Evolutionary conservation across 768 basidiomycete species (phyloP), one percentile per base, ranked within the genome.

Genomic region (Megacollybia marginata): DNA sequence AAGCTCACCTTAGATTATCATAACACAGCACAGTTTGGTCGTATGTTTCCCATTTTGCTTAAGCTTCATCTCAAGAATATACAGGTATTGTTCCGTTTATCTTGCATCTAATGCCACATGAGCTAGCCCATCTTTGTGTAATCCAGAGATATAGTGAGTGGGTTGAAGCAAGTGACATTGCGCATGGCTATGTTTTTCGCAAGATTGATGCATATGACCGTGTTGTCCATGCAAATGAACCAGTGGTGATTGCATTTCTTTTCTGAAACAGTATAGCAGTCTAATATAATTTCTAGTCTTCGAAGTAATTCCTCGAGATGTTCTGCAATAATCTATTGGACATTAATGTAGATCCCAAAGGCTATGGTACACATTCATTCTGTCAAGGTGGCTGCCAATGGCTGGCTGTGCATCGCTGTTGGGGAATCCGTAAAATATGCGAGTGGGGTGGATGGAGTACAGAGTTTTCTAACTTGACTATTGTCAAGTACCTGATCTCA

Each of bases 371-470:
- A 2, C 62, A 65, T 52, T 58, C 62, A 1, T 66, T 66, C 48
- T 51, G 56, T 15, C 59, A 55, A 7, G 62, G 63, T 9, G 62
- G 65, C 2, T 63, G 60, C 48, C 65, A 67, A 47, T 67, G 57
- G 35, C 56, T 67, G 6, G 50, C 55, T 15, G 48, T 59, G 4
- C 59, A 57, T 10, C 34, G 50, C 6, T 55, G 61, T 6, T 67
- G 65, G 65, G 52, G 57, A 0, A 47, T 64, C 3, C 42, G 58
- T 9, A 43, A 52, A 19, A 63, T 67, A 15, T 66, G 65, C 43
- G 54, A 55, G 16, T 67, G 64, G 61, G 65, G 60, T n/a, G 66
- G 65, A 1, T 66, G 66, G 66, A 53, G 49, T 34, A 54, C 52
- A 16, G 57, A n/a, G n/a, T n/a, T n/a, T n/a, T n/a, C n/a, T n/a